Evolutionary conservation across 2,329 filamentous ascomycete species (phyloP), one percentile per base, ranked within the genome.

Genomic region (Calonectria honghensis): DNA sequence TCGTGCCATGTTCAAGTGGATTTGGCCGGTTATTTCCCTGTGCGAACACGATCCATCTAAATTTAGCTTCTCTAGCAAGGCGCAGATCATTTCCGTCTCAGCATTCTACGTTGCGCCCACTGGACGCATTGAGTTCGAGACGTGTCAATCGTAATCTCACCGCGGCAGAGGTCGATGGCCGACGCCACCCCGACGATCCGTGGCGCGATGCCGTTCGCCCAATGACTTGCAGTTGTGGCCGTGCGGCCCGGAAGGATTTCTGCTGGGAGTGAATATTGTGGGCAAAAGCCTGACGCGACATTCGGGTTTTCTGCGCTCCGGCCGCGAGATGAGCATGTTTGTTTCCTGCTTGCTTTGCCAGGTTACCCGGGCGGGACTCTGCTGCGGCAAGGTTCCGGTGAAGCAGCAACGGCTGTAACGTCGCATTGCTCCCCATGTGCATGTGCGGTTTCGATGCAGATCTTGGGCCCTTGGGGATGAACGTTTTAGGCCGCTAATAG

Each of bases 61-160:
- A 63, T 63, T 63, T 63, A 63, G 57, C 24, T 31, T 1, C 14
- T 39, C 14, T 39, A 1, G 57, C 27, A 39, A 63, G 57, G 57
- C 57, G 57, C 35, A 41, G 57, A 63, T 63, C 57, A 29, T 41
- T 63, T 31, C 57, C 57, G 5, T 41, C 57, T 37, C 32, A 37
- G 57, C 57, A 27, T 61, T 29, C 35, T 24, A 32, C 57, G 52
- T 10, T 35, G 35, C 20, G 57, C 57, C 57, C 3, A 29, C 31
- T 63, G 57, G 57, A 63, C 24, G 57, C 57, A 63, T 63, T 63
- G 57, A 63, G 57, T 63, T 63, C 35, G 27, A 27, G 57, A 63
- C 57, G 57, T 63, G 57, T 63, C 57, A 29, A 63, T 41, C 57
- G 37, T 27, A 39, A 63, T 39, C 57, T 63, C 24, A 63, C 39